Base-by-base conservation (phyloP, 345 rosid genomes). In the Salix dunnii region DNA sequence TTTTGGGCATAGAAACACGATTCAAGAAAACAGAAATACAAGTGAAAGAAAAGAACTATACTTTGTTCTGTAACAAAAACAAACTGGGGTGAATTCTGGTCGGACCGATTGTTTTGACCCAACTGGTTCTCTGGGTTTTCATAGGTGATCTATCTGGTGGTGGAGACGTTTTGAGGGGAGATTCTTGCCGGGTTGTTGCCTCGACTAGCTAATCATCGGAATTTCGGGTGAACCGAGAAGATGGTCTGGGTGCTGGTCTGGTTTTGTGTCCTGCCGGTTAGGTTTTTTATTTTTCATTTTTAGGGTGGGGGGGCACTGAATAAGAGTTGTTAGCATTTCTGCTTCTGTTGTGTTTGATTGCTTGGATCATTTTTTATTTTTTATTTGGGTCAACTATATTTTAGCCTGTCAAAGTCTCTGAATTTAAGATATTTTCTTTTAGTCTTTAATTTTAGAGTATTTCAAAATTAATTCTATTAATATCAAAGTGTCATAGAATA, bases 21-120 rank as follows among this genome's bases (percentile, higher is more conserved):
- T 58, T 58, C 63, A 23, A 23, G 3, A 25, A 17, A 17, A 11
- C 4, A n/a, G 3, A 68, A n/a, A 27, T 14, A 63, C 21, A 27
- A 43, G 12, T 28, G 53, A 46, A 30, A 70, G 53, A 23, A 68
- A 68, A 13, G 35, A 61, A 11, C 5, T 58, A n/a, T 58, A 23
- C 62, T 58, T 8, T 7, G 61, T 7, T 58, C 62, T 58, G 62
- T 13, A n/a, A 31, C 6, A 48, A 55, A 21, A 27, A 36, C 7
- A 53, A 38, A 25, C 21, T 14, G 16, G 40, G 42, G 17, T 46
- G 13, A 70, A 28, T 42, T 27, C 25, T 30, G 68, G 79, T 63
- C 74, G 67, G 71, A 76, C 73, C 79, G 60, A 43, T 60, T 68
- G 63, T 12, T 38, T 67, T 53, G 48, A 53, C 66, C 78, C 49